phyloP scores from a whole-genome alignment of 1,139 yeast species.

The Starmera stellimalicola region DNA sequence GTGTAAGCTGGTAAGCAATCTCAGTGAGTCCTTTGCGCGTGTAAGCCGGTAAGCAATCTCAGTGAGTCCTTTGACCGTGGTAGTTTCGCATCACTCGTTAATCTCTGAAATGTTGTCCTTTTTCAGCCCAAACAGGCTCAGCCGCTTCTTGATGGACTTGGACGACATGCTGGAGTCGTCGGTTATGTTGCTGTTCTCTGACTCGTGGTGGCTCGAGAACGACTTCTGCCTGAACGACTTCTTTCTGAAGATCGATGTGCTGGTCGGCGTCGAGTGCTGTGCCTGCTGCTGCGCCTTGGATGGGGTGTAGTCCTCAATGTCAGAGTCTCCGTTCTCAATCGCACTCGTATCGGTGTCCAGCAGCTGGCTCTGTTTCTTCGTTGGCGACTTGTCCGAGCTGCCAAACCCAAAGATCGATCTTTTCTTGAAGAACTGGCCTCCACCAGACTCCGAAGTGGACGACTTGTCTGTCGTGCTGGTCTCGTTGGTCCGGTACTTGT shows the following conservation, averaged over 20 bases:
- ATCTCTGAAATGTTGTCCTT: conserved; percentile 7
- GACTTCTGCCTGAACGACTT: conserved; percentile 16
- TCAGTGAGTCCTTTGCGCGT: too few relatives aligned
- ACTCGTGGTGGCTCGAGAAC: conserved; percentile 6
- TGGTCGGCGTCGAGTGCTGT: background rate
- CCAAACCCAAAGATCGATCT: conserved; percentile 14
- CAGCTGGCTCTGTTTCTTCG: conserved; percentile 6
- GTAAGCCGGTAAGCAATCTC: too few relatives aligned
- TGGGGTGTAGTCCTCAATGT: conserved; percentile 11
- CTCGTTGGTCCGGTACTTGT: background rate
- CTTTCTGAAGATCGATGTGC: conserved; percentile 6
- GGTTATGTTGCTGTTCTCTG: conserved; percentile 1
- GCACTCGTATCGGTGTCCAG: background rate
- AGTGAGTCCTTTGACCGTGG: too few relatives aligned
- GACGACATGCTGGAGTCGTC: conserved; percentile 9
- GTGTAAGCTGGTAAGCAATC: too few relatives aligned
- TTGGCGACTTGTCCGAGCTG: conserved; percentile 10
- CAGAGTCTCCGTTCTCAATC: conserved; percentile 6
- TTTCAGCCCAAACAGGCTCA: conserved; percentile 14
- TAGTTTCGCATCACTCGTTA: too few relatives aligned
- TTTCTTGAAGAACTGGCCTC: conserved; percentile 13
- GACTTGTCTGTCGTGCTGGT: background rate
- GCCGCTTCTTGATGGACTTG: conserved; percentile 9
- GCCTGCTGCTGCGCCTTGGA: too few relatives aligned
- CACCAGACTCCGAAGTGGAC: background rate